Evolutionary conservation across 768 basidiomycete genomes (phyloP), one percentile per base, ranked within the genome.

Genomic region (Lyophyllum semitale): DNA sequence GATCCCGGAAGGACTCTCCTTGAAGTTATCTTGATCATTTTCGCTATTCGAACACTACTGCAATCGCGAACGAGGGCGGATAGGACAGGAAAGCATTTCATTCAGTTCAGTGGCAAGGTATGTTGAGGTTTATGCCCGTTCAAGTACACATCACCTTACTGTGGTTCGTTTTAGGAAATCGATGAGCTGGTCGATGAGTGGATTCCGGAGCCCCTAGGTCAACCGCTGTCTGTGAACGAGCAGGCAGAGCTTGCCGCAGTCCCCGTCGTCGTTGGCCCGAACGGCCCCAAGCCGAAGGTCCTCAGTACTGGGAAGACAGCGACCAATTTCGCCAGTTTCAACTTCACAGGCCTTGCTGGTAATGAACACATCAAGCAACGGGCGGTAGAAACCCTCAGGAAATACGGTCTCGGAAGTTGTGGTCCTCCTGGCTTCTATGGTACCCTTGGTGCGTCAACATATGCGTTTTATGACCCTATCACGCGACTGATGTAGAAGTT

Each of bases 361-460:
- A 93, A 93, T 61, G 94, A 97, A 59, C 74, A 80, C 45, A 86
- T 98, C 71, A 95, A 94, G 67, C 83, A 93, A 50, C 82, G 83
- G 15, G 93, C 95, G 4, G 79, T 96, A 3, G 91, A 92, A 48
- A 91, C 88, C 0, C 74, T 98, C 18, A 78, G 87, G 45, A 88
- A 90, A 68, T 98, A 97, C 60, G 97, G 96, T 23, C 80, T 98
- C 1, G 96, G 95, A 8, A 91, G 89, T 59, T 99, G 97, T 66
- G 96, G 96, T 2, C 97, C 97, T 35, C 88, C 95, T 26, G 94
- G 95, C 11, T 99, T 99, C 76, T 98, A 98, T 69, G 96, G 96
- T 13, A 96, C 92, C 2, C 78, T 97, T 42, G 95, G 95, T 95
- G 58, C 53, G 88, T 76, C 32, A 30, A 12, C 18, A 33, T 43